Evolutionary conservation across 495 filamentous ascomycete genomes (phyloP), one percentile per base, ranked within the genome.

Genomic region (Cudoniella acicularis): DNA sequence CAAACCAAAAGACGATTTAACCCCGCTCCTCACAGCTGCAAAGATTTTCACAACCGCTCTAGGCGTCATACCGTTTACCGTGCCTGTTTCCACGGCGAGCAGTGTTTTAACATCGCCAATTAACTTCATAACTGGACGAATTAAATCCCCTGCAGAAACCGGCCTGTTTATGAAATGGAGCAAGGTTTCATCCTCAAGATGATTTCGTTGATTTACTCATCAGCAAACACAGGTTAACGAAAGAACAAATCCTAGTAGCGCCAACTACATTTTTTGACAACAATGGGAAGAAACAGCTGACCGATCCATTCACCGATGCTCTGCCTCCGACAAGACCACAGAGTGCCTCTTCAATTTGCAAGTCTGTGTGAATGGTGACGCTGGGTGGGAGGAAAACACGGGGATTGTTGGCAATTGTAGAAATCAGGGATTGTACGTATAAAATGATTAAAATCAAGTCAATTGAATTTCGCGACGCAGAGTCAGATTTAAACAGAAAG

Each of bases 1-100:
- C 13, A 53, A 53, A 40, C 50, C 50, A 30, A 25, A 11, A 11
- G 50, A 53, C 26, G 40, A 53, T 25, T 9, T 53, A 20, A 53
- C 50, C 9, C 50, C 50, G 17, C 26, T 53, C 17, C 10, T 25
- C 22, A 22, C 24, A 18, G 26, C 26, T 18, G 22, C 18, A 16
- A 53, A 53, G 25, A 25, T 53, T 22, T 53, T 53, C 50, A 53
- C 50, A 11, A 53, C 50, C 3, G 50, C 24, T 40, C 50, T 53
- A 17, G 30, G 50, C 20, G 26, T 53, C 26, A 25, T 53, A 11
- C 50, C 50, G 17, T 53, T 53, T 20, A 53, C 50, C 17, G 50
- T 22, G 11, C 23, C 50, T 40, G 8, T 53, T 17, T 17, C 16
- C 11, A 30, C 50, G 4, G 50, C 26, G 40, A 18, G 23, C 20